These are phyloP conservation scores for Camelina laxa DNA, from an alignment of 345 rosid genomes.

Conservation along the genomic window DNA sequence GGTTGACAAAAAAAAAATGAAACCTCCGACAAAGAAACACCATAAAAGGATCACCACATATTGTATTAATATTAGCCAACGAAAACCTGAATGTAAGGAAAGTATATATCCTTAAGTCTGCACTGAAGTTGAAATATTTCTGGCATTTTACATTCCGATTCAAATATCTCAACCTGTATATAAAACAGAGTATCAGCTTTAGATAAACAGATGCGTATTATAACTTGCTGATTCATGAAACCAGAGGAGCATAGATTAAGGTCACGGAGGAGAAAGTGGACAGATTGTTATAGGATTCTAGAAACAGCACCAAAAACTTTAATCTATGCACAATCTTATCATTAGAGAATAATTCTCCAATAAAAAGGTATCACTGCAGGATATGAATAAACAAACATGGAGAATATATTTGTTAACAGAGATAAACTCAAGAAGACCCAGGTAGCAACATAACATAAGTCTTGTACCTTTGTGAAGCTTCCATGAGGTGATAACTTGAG, in stretches of 20 bases:
- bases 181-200: background rate
- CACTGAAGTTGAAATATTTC: constrained; percentile 55
- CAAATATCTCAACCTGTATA: constrained; percentile 64
- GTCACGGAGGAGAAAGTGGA: background rate
- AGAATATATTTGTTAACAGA: background rate
- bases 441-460: background rate
- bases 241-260: background rate
- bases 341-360: background rate
- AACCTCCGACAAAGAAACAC: background rate
- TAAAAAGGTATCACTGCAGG: background rate
- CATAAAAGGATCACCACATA: background rate
- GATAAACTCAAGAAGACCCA: background rate
- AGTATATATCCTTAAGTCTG: constrained; percentile 81
- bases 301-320: background rate
- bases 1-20: background rate
- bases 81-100: constrained; percentile 77
- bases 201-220: background rate
- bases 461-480: constrained; percentile 57
- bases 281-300: background rate
- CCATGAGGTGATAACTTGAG: constrained; percentile 54
- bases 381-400: background rate
- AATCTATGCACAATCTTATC: background rate
- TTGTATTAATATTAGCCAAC: background rate
- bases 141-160: constrained; percentile 42
- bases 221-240: background rate